Evolutionary conservation across 495 filamentous ascomycete species (phyloP).

Genomic region (Neurospora discreta): DNA sequence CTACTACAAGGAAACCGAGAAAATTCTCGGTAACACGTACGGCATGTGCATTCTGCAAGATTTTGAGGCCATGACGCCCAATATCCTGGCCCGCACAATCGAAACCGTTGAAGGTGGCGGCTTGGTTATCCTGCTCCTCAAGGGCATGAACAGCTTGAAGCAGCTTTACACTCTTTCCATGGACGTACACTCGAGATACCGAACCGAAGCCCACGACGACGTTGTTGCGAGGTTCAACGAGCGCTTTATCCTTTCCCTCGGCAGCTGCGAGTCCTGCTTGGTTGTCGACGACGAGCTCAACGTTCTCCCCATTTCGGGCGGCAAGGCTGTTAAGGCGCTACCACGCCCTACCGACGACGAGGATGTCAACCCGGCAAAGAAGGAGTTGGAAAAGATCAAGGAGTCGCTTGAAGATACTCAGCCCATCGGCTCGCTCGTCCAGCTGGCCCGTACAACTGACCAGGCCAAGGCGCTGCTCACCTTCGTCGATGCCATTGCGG

Average conservation of each 20-base stretch:
- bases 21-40: constrained; percentile 96
- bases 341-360: constrained; percentile 63
- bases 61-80: constrained; percentile 95
- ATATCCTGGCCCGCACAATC: constrained; percentile 85
- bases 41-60: constrained; percentile 98
- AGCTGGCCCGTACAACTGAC: constrained; percentile 79
- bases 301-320: constrained; percentile 92
- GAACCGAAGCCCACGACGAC: constrained; percentile 93
- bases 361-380: constrained; percentile 49
- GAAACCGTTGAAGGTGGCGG: constrained; percentile 98
- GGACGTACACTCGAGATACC: constrained; percentile 94
- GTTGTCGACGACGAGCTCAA: constrained; percentile 98
- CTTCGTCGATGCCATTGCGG: constrained; percentile 91
- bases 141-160: constrained; percentile 95
- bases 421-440: constrained; percentile 72
- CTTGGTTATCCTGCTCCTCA: constrained; percentile 77
- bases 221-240: constrained; percentile 96
- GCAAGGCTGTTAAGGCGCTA: constrained; percentile 78
- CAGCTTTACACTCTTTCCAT: constrained; percentile 96
- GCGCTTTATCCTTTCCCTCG: constrained; percentile 89
- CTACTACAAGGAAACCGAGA: constrained; percentile 99
- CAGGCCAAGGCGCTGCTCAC: constrained; percentile 92
- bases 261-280: constrained; percentile 85
- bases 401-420: constrained; percentile 75
- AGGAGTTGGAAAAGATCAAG: constrained; percentile 79